Conservation (phyloP, 495 filamentous ascomycete genomes). For the Aspergillus incahuasiensis region DNA sequence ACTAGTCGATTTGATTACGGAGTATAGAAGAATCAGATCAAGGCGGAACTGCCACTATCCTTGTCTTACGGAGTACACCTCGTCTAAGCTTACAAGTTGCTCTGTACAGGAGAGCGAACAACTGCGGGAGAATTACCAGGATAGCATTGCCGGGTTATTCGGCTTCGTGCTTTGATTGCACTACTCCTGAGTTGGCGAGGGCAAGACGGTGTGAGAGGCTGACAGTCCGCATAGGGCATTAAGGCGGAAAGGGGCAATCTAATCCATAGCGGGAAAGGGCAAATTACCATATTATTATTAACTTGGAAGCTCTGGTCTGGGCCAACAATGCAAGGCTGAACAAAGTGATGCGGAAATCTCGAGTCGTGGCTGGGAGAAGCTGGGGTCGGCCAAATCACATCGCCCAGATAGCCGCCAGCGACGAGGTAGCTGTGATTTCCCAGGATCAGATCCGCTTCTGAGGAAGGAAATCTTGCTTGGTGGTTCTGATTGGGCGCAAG, state of each 20-base stretch:
- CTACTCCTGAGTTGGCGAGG: background rate
- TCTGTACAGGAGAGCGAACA: background rate
- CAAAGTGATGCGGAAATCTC: background rate
- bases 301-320: constrained; percentile 15
- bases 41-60: background rate
- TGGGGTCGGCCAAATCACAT: constrained; percentile 5
- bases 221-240: constrained; percentile 1
- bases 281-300: constrained; percentile 2
- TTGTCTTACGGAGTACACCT: background rate
- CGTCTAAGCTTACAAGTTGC: constrained; percentile 3
- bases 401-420: constrained; percentile 2
- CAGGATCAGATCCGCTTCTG: background rate
- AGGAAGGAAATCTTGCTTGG: background rate
- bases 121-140: background rate
- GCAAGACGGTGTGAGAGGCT: background rate
- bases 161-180: background rate
- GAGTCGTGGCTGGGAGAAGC: constrained; percentile 2
- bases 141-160: background rate
- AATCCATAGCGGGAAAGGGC: background rate
- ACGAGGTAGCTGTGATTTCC: constrained; percentile 7
- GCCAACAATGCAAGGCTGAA: constrained; percentile 13
- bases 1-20: background rate
- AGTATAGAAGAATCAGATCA: background rate
- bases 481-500: background rate
- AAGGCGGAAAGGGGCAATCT: constrained; percentile 10